A percentile compares a stretch with the other conserved stretches of the same genome.
Evolutionary conservation across 2,329 filamentous ascomycete genomes (phyloP).

Genomic region (Scytalidium lignicola): DNA sequence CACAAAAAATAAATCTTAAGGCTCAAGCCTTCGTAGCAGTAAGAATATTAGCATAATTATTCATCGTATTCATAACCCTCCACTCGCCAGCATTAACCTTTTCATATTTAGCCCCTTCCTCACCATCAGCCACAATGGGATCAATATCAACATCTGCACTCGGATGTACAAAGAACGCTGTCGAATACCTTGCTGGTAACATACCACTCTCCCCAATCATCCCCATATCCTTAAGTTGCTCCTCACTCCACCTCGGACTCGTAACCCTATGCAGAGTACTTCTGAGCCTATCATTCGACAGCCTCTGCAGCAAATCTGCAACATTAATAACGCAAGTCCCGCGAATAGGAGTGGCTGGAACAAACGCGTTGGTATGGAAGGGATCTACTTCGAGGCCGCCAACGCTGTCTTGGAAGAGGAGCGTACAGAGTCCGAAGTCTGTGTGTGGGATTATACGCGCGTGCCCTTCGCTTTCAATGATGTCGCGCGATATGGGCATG

Average conservation of each 20-base stretch:
- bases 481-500: conserved; percentile 8
- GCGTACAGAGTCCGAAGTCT: conserved; percentile 12
- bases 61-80: conserved; percentile 3
- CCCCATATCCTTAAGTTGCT: neutral
- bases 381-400: conserved; percentile 14
- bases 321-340: conserved; percentile 13
- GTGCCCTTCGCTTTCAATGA: conserved; percentile 5
- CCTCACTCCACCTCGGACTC: conserved; percentile 1
- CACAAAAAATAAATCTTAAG: too few relatives aligned
- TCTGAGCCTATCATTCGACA: conserved; percentile 9
- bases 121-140: conserved; percentile 5
- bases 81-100: conserved; percentile 4
- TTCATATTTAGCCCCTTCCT: conserved; percentile 3
- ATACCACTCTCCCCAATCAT: conserved; percentile 1
- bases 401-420: conserved; percentile 13
- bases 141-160: conserved; percentile 5
- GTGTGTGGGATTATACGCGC: conserved; percentile 13
- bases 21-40: too few relatives aligned
- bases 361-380: conserved; percentile 7
- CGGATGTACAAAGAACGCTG: conserved; percentile 5
- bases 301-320: conserved; percentile 9
- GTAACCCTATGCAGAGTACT: conserved; percentile 11
- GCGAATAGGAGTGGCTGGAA: conserved; percentile 6
- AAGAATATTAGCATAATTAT: conserved; percentile 2
- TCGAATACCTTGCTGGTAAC: conserved; percentile 7